Conservation (phyloP, 1,139 yeast genomes). For the Pneumocystis canis region DNA sequence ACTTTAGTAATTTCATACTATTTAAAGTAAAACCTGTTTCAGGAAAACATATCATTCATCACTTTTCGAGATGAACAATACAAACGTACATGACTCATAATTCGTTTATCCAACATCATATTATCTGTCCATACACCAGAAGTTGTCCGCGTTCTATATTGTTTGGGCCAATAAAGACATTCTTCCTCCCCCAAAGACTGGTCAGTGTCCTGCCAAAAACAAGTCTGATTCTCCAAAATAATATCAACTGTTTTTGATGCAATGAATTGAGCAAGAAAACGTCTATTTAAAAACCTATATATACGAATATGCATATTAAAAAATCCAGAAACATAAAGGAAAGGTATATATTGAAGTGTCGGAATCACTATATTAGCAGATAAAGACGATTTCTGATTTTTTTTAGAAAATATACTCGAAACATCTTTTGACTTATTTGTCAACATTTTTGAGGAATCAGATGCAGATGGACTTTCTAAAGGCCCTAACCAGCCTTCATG, state of each 20-base stretch:
- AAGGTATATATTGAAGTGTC: slow-evolving; percentile 58
- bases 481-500: slow-evolving; percentile 96
- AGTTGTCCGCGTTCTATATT: slow-evolving; percentile 57
- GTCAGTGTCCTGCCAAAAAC: neutral
- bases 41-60: neutral
- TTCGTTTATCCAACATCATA: slow-evolving; percentile 11
- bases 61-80: neutral
- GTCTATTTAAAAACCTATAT: slow-evolving; percentile 60
- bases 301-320: slow-evolving; percentile 59
- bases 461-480: slow-evolving; percentile 14
- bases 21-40: neutral
- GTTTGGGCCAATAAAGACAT: slow-evolving; percentile 79
- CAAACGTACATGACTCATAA: slow-evolving; percentile 2
- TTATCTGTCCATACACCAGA: slow-evolving; percentile 13
- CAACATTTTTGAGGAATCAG: neutral
- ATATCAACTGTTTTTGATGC: slow-evolving; percentile 48
- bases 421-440: neutral
- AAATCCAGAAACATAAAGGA: slow-evolving; percentile 69
- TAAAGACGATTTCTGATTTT: neutral
- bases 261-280: slow-evolving; percentile 56
- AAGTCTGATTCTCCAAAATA: slow-evolving; percentile 22
- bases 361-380: slow-evolving; percentile 23
- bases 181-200: slow-evolving; percentile 32
- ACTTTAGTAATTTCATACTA: too few relatives aligned
- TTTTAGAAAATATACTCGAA: neutral